Evolutionary conservation across 192 early-diverging fungal genomes (phyloP), one percentile per base, ranked within the genome.

Genomic region (Coemansia umbellata): DNA sequence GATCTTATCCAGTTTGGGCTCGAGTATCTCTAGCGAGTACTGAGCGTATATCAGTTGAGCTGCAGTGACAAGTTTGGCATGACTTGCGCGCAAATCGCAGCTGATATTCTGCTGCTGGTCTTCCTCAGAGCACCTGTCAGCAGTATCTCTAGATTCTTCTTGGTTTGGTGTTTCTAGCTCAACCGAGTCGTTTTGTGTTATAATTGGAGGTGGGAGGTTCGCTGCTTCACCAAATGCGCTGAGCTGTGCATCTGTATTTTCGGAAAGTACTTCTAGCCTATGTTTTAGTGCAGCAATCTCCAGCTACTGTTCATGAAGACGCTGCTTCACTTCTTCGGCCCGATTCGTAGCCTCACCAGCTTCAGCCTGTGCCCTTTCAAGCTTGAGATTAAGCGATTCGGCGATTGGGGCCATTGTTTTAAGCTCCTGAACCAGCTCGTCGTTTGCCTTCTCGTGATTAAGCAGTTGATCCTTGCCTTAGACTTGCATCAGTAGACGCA

Each of bases 401-500:
- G 39, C 19, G 11, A 22, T 24, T 0, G 23, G 21, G 7, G 51
- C 45, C 45, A 59, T 55, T 0, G 37, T 36, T 15, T 58, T 57
- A 7, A 66, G 9, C n/a, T 58, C 51, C 1, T 27, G 31, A 1
- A 74, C 18, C 5, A 74, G 64, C 45, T 44, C 41, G 3, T 55
- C n/a, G 47, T 62, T 61, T 21, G 40, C 39, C 32, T 55, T 44
- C 24, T 59, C 59, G 8, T 55, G 17, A 1, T 1, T 40, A 19
- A 74, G 64, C 41, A 55, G 23, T 5, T 55, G 47, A 39, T 22
- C 15, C 22, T 24, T 5, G 6, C 45, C 39, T 17, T 26, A 40
- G 47, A 47, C 41, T 2, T 48, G 13, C 10, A 55, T 2, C 45
- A 55, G 33, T 8, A n/a, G 26, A 2, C 33, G 27, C 13, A 50